These are phyloP conservation scores for Abelmoschus esculentus DNA, from an alignment of 345 rosid species.

Conservation along the genomic window DNA sequence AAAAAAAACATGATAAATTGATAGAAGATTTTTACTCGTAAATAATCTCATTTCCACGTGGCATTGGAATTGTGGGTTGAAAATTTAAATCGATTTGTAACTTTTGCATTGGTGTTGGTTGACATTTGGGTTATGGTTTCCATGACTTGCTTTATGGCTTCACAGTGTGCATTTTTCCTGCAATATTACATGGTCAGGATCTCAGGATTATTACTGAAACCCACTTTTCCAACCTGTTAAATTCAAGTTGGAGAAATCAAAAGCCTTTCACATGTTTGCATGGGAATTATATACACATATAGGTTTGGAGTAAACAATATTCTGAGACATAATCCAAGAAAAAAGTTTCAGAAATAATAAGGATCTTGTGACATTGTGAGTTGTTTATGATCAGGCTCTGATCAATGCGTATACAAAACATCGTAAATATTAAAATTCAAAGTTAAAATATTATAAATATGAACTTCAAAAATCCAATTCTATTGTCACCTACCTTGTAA, in stretches of 20 bases:
- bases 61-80: background rate
- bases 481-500: no score
- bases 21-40: no score
- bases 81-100: background rate
- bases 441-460: background rate
- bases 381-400: background rate
- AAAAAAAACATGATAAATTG: no score
- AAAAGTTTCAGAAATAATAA: background rate
- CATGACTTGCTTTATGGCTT: slow-evolving; percentile 25
- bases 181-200: slow-evolving; percentile 3
- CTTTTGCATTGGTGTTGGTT: slow-evolving; percentile 6
- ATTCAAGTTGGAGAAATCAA: background rate
- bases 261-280: slow-evolving; percentile 32
- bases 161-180: slow-evolving; percentile 18
- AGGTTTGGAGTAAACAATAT: background rate
- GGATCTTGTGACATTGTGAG: slow-evolving; percentile 3
- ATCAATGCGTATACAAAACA: background rate
- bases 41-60: no score
- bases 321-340: background rate
- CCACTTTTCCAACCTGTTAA: slow-evolving; percentile 4
- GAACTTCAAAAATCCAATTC: background rate
- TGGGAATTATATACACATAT: background rate
- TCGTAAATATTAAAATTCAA: background rate
- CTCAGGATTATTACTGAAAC: background rate
- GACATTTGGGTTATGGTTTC: slow-evolving; percentile 8